Percentiles rank a stretch among this genome's conserved stretches.
These are phyloP conservation scores for Blastocystis sp. DNA, from an alignment of 352 stramenopile species.

Conservation along the genomic window DNA sequence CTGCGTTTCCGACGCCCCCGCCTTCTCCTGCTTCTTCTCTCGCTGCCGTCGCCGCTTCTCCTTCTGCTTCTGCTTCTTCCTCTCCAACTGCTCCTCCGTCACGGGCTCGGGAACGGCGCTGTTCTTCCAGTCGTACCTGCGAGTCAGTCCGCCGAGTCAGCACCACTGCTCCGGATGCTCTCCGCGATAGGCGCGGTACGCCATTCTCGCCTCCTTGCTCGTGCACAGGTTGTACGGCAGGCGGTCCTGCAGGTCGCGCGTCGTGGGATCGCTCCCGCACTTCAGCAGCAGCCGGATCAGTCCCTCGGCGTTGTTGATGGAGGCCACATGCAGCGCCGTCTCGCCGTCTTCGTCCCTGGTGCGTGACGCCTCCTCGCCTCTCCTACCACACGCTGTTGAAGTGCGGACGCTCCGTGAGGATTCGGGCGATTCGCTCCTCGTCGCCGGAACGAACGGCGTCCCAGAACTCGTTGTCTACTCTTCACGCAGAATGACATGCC, in stretches of 20 bases:
- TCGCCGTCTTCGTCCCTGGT: slow-evolving; percentile 80
- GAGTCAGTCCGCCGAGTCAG: not conserved
- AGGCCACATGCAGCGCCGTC: slow-evolving; percentile 83
- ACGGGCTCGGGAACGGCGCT: slow-evolving; percentile 82
- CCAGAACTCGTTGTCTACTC: slow-evolving; percentile 58
- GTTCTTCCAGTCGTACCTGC: slow-evolving; percentile 78
- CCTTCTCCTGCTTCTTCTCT: slow-evolving; percentile 1
- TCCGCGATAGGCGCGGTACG: slow-evolving; percentile 82
- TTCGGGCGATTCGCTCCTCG: slow-evolving; percentile 76
- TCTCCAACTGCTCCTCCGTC: slow-evolving; percentile 78
- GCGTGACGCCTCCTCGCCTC: slow-evolving; percentile 74
- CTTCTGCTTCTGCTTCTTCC: slow-evolving; percentile 83
- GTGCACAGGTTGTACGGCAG: slow-evolving; percentile 83
- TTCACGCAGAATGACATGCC: slow-evolving; percentile 61
- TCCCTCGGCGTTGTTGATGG: slow-evolving; percentile 77
- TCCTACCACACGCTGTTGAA: slow-evolving; percentile 22
- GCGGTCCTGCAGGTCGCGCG: slow-evolving; percentile 81
- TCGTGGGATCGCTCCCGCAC: slow-evolving; percentile 80
- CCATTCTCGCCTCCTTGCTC: slow-evolving; percentile 82
- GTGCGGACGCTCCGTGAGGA: slow-evolving; percentile 75
- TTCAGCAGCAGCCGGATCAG: slow-evolving; percentile 81
- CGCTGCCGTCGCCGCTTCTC: slow-evolving; percentile 76
- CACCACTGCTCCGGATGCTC: slow-evolving; percentile 81
- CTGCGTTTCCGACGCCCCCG: not conserved
- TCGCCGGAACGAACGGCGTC: slow-evolving; percentile 74